Evolutionary conservation across 805 yeast genomes (phyloP).

Genomic region (Saturnispora galanensis): DNA sequence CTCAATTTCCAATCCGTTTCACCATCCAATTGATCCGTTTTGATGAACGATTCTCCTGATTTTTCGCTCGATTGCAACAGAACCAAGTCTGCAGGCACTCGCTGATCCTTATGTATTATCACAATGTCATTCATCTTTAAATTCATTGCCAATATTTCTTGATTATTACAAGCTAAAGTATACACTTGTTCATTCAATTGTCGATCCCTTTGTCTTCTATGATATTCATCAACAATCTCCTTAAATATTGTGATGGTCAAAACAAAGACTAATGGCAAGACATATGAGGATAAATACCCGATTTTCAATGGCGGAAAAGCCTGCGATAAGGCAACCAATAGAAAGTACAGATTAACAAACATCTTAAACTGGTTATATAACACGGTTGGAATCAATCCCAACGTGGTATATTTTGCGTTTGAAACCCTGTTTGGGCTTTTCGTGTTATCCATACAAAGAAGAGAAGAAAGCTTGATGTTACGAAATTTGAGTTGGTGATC

Average conservation of each 20-base stretch:
- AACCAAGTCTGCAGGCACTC: conserved; percentile 92
- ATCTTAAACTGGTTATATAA: conserved; percentile 95
- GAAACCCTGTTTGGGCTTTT: conserved; percentile 62
- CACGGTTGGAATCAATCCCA: conserved; percentile 80
- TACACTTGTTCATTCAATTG: conserved; percentile 82
- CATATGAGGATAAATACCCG: conserved; percentile 86
- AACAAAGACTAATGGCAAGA: conserved; percentile 92
- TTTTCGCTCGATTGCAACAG: conserved; percentile 73
- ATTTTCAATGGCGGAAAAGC: conserved; percentile 81
- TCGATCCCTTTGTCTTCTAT: conserved; percentile 78
- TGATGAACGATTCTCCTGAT: conserved; percentile 82
- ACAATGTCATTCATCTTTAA: conserved; percentile 83
- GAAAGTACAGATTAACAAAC: conserved; percentile 86
- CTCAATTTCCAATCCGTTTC: conserved; percentile 98
- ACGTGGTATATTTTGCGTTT: conserved; percentile 86
- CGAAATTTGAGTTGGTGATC: no score
- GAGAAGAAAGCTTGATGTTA: not conserved
- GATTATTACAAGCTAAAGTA: conserved; percentile 47
- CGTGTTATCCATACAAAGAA: not conserved
- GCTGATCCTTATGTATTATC: conserved; percentile 62
- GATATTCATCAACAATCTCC: conserved; percentile 91
- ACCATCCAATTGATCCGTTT: conserved; percentile 97
- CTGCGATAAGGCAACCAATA: conserved; percentile 90
- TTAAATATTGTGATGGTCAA: conserved; percentile 86
- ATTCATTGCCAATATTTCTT: conserved; percentile 44